Evolutionary conservation across 2,329 filamentous ascomycete species (phyloP), one percentile per base, ranked within the genome.

Genomic region (Metarhizium guizhouense): DNA sequence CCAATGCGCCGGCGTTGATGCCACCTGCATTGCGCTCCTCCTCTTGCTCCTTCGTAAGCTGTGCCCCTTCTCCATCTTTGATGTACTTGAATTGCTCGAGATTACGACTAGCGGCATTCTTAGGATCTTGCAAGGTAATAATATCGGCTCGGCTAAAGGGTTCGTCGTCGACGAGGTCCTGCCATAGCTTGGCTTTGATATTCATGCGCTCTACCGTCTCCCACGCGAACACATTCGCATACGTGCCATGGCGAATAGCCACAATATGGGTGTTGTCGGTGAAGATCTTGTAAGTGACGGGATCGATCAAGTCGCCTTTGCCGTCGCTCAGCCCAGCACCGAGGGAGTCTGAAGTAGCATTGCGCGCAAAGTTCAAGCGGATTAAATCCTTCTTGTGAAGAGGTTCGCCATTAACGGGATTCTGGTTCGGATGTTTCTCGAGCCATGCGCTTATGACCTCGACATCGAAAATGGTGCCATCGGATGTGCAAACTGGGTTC

Each of bases 191-290:
- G 52, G 90, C 81, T 76, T 97, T 97, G 72, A 99, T 87, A 70
- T 99, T 99, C 75, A 99, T 83, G 64, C 89, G 82, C 72, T 97
- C 90, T 42, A 99, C 84, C 1, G 95, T 99, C 66, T 99, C 95
- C 83, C 87, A 96, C 1, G 92, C 86, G 68, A 97, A 99, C 4
- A 96, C 94, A 72, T 99, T 99, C 52, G 93, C 93, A 56, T 92
- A 93, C 55, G 79, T 87, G 54, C 83, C 84, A 70, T 88, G 84
- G 56, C 84, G 81, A 60, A 99, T 79, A 16, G 92, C 93, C 49
- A 97, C 90, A 57, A 99, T 90, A 71, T 97, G 94, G 4, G 94
- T 97, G 71, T 97, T 97, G 70, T 99, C 91, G 50, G 94, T 99
- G 66, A 99, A 90, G 47, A 95, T 88, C 71, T 99, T 99, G 78